Evolutionary conservation across 176 grass and related monocot genomes (phyloP), one percentile per base, ranked within the genome.

Genomic region (Oryza coarctata): DNA sequence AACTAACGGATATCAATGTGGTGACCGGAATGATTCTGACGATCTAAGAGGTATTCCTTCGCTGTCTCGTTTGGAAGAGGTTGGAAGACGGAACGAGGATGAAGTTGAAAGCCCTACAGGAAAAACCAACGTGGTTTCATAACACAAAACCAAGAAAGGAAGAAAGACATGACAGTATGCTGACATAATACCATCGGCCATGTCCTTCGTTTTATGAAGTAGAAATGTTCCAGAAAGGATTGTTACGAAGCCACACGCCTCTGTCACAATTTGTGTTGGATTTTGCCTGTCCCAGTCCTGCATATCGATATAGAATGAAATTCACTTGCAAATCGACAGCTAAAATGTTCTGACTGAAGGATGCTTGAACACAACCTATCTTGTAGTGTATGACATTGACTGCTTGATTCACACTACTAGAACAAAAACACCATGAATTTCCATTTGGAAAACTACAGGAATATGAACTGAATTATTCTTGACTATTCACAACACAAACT

Each of bases 151-250:
- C 70, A 57, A 41, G 17, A 30, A 57, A n/a, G 0, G 60, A 63
- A 32, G 67, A 65, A 20, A 0, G 66, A 86, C 80, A 32, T 6
- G 30, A 32, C 65, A 3, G 22, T 82, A 64, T 44, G 7, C 18
- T 25, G 9, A 82, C 57, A 11, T 62, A 77, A 33, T 73, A 81
- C 90, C 93, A 31, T 91, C 78, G 64, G 84, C 43, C 93, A 95
- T 95, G 80, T 90, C 93, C 36, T 95, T 92, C 52, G 90, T 92
- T 84, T 90, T 92, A 72, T 95, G 93, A 64, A 95, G 93, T 3
- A 95, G 85, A 84, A 95, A 95, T 3, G 90, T 92, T n/a, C 93
- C 93, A 33, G 90, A 90, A 76, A 95, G 85, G 75, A 95, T 95
- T 0, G 93, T 95, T 36, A 95, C 85, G 73, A 95, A 90, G 45